Percentiles rank a stretch among this genome's conserved stretches.
Conservation (phyloP, 257 asterid species). For the Parsonsia alboflavescens region DNA sequence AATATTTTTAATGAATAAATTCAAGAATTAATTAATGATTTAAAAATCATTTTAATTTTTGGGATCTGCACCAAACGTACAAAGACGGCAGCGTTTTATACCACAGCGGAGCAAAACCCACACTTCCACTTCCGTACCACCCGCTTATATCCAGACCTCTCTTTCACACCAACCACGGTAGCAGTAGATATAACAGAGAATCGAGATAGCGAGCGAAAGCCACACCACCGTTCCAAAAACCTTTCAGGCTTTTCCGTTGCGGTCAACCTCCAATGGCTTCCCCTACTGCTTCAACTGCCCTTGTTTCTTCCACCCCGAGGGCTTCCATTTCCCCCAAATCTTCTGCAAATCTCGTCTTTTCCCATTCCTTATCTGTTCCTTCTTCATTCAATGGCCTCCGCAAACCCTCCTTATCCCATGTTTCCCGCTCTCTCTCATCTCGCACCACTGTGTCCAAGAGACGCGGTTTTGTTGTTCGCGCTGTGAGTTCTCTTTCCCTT, state of each 20-base stretch:
- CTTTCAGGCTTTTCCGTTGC: slow-evolving; percentile 1
- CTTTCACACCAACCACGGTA: slow-evolving; percentile 5
- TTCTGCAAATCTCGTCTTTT: slow-evolving; percentile 16
- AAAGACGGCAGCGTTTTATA: too few relatives aligned
- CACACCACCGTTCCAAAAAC: background rate
- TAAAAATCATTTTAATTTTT: too few relatives aligned
- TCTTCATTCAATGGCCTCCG: slow-evolving; percentile 50
- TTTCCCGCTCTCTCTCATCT: slow-evolving; percentile 38
- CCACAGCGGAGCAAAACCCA: too few relatives aligned
- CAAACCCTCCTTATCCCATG: slow-evolving; percentile 32
- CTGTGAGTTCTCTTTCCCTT: slow-evolving; percentile 43
- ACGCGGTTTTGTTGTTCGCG: slow-evolving; percentile 43
- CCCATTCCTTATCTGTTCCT: slow-evolving; percentile 36
- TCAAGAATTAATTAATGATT: too few relatives aligned
- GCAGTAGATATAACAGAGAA: background rate
- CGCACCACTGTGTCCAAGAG: slow-evolving; percentile 29
- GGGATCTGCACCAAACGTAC: too few relatives aligned
- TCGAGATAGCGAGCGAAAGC: background rate
- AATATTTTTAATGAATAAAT: too few relatives aligned
- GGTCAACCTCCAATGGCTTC: slow-evolving; percentile 6
- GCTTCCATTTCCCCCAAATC: slow-evolving; percentile 28
- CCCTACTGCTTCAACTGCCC: slow-evolving; percentile 5
- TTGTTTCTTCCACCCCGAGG: background rate
- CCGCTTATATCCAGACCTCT: background rate
- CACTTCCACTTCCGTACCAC: too few relatives aligned